Conservation (phyloP, 805 yeast species). For the Pichia ethanolica region DNA sequence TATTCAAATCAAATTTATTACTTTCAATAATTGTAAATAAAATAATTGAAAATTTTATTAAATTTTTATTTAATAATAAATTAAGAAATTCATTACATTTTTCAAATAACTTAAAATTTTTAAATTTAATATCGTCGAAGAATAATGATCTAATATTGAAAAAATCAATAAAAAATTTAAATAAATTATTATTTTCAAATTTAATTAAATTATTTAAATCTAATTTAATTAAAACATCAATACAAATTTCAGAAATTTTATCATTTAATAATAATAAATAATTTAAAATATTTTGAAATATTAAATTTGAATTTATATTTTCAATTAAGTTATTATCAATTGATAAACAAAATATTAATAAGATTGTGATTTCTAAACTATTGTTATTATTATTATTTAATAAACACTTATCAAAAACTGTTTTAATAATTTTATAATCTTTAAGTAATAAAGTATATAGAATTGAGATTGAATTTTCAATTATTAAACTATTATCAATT, state of each 20-base stretch:
- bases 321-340: constrained; percentile 2
- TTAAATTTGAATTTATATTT: background rate
- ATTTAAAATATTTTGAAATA: background rate
- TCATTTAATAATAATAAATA: constrained; percentile 5
- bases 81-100: constrained; percentile 12
- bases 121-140: constrained; percentile 1
- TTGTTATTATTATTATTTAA: background rate
- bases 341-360: constrained; percentile 9
- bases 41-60: constrained; percentile 8
- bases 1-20: background rate
- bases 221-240: constrained; percentile 7
- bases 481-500: background rate
- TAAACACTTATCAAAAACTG: background rate
- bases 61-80: constrained; percentile 9
- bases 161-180: constrained; percentile 5
- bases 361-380: constrained; percentile 4
- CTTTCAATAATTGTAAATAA: constrained; percentile 12
- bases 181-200: background rate
- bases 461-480: background rate
- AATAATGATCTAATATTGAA: constrained; percentile 8
- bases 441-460: background rate
- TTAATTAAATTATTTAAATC: constrained; percentile 2
- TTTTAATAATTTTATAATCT: background rate
- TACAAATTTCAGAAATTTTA: constrained; percentile 4
- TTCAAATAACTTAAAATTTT: constrained; percentile 8